Conservation (phyloP, 2,329 filamentous ascomycete species). For the Ophiosphaerella herpotricha region DNA sequence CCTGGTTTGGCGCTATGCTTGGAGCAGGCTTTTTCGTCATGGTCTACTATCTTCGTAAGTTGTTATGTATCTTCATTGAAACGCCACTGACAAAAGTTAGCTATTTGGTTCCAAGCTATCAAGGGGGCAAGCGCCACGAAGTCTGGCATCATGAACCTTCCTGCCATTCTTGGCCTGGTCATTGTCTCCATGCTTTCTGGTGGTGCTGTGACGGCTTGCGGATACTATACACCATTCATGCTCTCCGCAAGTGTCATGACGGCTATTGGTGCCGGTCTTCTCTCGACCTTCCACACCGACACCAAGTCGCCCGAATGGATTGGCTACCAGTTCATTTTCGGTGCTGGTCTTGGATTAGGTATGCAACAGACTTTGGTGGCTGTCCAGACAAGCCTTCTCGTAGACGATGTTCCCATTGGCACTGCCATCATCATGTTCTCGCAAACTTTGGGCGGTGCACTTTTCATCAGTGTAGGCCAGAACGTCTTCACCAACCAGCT, state of each 20-base stretch:
- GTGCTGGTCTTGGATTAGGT: slow-evolving; percentile 52
- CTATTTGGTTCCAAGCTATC: slow-evolving; percentile 57
- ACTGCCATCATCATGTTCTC: slow-evolving; percentile 55
- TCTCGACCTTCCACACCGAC: slow-evolving; percentile 50
- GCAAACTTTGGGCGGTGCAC: slow-evolving; percentile 54
- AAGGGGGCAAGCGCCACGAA: slow-evolving; percentile 52
- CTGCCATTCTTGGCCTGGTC: slow-evolving; percentile 53
- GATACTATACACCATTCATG: slow-evolving; percentile 58
- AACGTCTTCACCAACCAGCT: slow-evolving; percentile 58
- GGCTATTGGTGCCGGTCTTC: slow-evolving; percentile 53
- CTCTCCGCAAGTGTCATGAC: slow-evolving; percentile 49
- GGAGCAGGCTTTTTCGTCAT: slow-evolving; percentile 53
- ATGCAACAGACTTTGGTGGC: slow-evolving; percentile 56
- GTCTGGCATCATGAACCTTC: slow-evolving; percentile 56
- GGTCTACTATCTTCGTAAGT: slow-evolving; percentile 49
- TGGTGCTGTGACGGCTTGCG: slow-evolving; percentile 46
- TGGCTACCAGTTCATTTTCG: slow-evolving; percentile 48
- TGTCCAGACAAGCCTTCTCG: slow-evolving; percentile 51
- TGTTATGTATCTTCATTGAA: not conserved
- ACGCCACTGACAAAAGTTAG: slow-evolving; percentile 23
- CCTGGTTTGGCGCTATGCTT: slow-evolving; percentile 48
- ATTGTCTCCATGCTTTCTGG: slow-evolving; percentile 50
- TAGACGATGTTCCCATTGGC: slow-evolving; percentile 52
- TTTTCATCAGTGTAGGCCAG: slow-evolving; percentile 56
- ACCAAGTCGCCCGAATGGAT: slow-evolving; percentile 46